phyloP scores from a whole-genome alignment of 345 rosid species.

The Bruguiera sexangula region DNA sequence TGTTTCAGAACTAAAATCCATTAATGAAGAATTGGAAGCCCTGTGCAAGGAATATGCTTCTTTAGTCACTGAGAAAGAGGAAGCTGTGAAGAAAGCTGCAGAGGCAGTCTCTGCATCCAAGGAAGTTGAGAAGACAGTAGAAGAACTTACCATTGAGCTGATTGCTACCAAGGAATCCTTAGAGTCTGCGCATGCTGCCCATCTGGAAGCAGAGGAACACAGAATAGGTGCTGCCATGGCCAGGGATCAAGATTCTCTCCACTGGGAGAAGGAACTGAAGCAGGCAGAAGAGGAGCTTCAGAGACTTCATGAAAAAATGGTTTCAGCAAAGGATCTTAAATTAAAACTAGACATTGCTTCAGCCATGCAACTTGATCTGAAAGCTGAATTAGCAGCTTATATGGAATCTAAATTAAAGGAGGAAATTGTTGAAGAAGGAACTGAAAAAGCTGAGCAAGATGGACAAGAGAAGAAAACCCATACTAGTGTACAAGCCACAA shows the following conservation, averaged over 20 bases:
- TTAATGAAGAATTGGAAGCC: conserved; percentile 64
- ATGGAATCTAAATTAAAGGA: conserved; percentile 58
- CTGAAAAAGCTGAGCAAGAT: conserved; percentile 21
- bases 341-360: conserved; percentile 64
- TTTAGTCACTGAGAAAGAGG: conserved; percentile 55
- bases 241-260: conserved; percentile 69
- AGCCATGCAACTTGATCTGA: conserved; percentile 64
- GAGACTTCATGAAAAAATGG: conserved; percentile 59
- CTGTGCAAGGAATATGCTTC: conserved; percentile 48
- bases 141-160: conserved; percentile 80
- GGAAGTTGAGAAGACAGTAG: conserved; percentile 86
- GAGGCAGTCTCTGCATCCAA: conserved; percentile 63
- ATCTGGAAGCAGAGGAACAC: conserved; percentile 89
- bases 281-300: conserved; percentile 84
- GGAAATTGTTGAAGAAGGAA: conserved; percentile 34
- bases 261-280: conserved; percentile 84
- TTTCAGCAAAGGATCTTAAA: conserved; percentile 69
- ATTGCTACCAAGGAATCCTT: conserved; percentile 76
- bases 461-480: conserved; percentile 40
- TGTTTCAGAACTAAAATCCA: conserved; percentile 61
- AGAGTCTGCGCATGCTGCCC: conserved; percentile 87
- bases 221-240: conserved; percentile 82
- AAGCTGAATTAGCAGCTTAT: conserved; percentile 75
- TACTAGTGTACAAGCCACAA: conserved; percentile 49
- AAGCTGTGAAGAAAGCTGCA: conserved; percentile 66